Evolutionary conservation across 306 rosid genomes (phyloP).

Genomic region (Cercis canadensis): DNA sequence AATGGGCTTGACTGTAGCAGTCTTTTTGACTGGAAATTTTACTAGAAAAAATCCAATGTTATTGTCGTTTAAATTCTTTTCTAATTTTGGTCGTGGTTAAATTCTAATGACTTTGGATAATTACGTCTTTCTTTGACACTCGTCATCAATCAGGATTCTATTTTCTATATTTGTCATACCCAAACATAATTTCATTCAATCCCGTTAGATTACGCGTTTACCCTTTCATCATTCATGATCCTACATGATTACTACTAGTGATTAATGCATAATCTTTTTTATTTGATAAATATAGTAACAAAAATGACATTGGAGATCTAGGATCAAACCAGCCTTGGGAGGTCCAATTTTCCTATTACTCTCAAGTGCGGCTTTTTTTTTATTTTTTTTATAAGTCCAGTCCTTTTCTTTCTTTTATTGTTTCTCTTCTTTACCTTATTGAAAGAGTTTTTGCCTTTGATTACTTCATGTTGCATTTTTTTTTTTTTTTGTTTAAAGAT

Average conservation of each 20-base stretch:
- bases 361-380: too few species aligned
- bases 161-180: conserved; percentile 25
- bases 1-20: conserved; percentile 35
- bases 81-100: background rate
- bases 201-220: background rate
- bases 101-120: background rate
- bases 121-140: background rate
- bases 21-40: conserved; percentile 31
- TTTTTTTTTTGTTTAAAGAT: too few species aligned
- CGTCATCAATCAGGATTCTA: background rate
- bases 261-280: too few species aligned
- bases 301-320: too few species aligned
- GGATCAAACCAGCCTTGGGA: too few species aligned
- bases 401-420: too few species aligned
- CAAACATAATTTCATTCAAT: background rate
- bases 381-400: too few species aligned
- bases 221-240: conserved; percentile 14
- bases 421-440: too few species aligned
- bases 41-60: background rate
- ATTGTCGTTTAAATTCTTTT: background rate
- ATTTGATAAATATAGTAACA: too few species aligned
- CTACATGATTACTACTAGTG: background rate
- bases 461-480: too few species aligned
- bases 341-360: too few species aligned
- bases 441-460: too few species aligned